Conservation (phyloP, 1,284 basidiomycete genomes). For the Moesziomyces sp. region DNA sequence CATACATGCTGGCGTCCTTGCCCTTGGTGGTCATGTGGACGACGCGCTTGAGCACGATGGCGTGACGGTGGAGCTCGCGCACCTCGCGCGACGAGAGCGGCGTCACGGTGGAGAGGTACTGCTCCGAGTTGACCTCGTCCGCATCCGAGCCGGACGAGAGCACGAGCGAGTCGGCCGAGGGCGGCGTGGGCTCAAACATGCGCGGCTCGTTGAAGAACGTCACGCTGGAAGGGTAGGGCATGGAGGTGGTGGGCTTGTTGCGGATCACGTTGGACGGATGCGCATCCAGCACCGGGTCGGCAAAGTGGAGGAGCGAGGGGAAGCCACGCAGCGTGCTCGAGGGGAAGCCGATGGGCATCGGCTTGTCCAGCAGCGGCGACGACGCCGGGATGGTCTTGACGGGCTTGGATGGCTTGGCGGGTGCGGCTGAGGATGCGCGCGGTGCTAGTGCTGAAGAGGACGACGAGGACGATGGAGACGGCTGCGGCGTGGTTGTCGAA, state of each 20-base stretch:
- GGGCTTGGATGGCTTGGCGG: slow-evolving; percentile 2
- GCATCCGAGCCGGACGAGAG: slow-evolving; percentile 50
- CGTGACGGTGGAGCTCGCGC: slow-evolving; percentile 59
- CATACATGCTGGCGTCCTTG: slow-evolving; percentile 77
- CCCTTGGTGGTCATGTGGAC: slow-evolving; percentile 88
- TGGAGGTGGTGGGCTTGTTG: slow-evolving; percentile 31
- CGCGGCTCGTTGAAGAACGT: slow-evolving; percentile 61
- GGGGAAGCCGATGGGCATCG: slow-evolving; percentile 52
- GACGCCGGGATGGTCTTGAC: slow-evolving; percentile 23
- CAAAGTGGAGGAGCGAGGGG: slow-evolving; percentile 60
- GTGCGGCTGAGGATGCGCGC: background rate
- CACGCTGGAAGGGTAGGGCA: slow-evolving; percentile 44
- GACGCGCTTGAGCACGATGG: slow-evolving; percentile 70
- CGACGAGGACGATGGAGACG: background rate
- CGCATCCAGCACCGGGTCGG: slow-evolving; percentile 65
- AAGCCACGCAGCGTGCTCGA: slow-evolving; percentile 46
- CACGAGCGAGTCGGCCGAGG: slow-evolving; percentile 51
- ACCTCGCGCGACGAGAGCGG: slow-evolving; percentile 62
- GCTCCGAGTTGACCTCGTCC: slow-evolving; percentile 58
- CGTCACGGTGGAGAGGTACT: slow-evolving; percentile 60
- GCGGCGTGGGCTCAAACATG: slow-evolving; percentile 52
- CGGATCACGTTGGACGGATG: slow-evolving; percentile 50
- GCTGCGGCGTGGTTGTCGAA: background rate
- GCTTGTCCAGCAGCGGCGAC: slow-evolving; percentile 52
- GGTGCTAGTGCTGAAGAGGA: slow-evolving; percentile 1